phyloP scores from a whole-genome alignment of 371 early-diverging fungal genomes.

The Mortierella sp. region DNA sequence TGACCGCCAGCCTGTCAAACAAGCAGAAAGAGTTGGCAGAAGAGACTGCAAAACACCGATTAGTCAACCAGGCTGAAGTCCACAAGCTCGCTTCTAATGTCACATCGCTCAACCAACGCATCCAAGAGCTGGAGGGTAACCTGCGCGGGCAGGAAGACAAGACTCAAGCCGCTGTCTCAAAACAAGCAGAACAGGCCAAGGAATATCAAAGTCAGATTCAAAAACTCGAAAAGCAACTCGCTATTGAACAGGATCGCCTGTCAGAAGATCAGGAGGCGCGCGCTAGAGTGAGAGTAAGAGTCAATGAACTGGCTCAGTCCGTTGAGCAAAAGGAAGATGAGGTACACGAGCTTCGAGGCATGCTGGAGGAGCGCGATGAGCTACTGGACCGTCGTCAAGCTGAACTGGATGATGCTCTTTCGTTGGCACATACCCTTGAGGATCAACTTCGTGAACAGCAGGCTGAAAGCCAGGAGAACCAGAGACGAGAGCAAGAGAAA shows the following conservation, averaged over 20 bases:
- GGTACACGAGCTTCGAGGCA: slow-evolving; percentile 6
- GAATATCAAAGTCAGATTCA: slow-evolving; percentile 2
- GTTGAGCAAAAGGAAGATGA: slow-evolving; percentile 25
- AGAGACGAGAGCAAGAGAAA: slow-evolving; percentile 19
- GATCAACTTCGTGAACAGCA: slow-evolving; percentile 23
- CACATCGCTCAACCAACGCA: slow-evolving; percentile 9
- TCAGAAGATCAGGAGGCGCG: slow-evolving; percentile 28
- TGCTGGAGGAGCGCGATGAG: slow-evolving; percentile 23
- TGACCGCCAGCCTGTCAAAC: background rate
- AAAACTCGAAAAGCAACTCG: slow-evolving; percentile 19
- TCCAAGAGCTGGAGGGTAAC: slow-evolving; percentile 20
- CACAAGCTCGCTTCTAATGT: slow-evolving; percentile 13
- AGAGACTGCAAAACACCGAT: background rate
- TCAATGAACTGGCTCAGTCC: slow-evolving; percentile 13
- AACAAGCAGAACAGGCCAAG: slow-evolving; percentile 13
- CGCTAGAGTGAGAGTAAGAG: background rate
- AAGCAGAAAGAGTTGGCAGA: slow-evolving; percentile 16
- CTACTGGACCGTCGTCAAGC: slow-evolving; percentile 17
- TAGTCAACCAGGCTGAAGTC: slow-evolving; percentile 7
- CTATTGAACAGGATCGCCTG: slow-evolving; percentile 13
- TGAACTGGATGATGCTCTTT: slow-evolving; percentile 22
- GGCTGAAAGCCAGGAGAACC: slow-evolving; percentile 3
- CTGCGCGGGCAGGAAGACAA: slow-evolving; percentile 5
- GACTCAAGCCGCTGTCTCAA: background rate
- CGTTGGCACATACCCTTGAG: slow-evolving; percentile 17